These are phyloP conservation scores for Trichoderma orchidacearum DNA, from an alignment of 495 filamentous ascomycete species.

Conservation along the genomic window DNA sequence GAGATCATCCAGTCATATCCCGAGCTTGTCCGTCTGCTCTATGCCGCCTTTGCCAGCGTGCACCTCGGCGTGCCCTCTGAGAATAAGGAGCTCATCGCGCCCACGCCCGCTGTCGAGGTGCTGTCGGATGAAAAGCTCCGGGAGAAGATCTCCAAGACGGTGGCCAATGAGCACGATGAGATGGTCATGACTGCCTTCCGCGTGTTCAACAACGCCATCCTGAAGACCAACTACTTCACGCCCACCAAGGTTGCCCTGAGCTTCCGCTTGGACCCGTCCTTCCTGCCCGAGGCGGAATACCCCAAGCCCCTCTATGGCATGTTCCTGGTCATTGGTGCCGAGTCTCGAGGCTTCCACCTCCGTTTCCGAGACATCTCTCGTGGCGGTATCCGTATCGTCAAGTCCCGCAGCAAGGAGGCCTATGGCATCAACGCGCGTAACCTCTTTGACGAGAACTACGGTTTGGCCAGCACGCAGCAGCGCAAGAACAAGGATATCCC, in stretches of 20 bases:
- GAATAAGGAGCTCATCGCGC: slow-evolving; percentile 60
- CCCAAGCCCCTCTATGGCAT: slow-evolving; percentile 90
- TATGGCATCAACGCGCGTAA: slow-evolving; percentile 93
- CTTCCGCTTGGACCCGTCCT: slow-evolving; percentile 81
- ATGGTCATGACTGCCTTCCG: slow-evolving; percentile 98
- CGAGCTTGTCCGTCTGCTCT: slow-evolving; percentile 73
- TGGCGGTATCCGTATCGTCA: slow-evolving; percentile 96
- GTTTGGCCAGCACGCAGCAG: slow-evolving; percentile 94
- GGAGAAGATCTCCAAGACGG: slow-evolving; percentile 66
- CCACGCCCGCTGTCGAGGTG: slow-evolving; percentile 52
- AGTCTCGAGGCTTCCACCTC: slow-evolving; percentile 93
- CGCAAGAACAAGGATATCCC: slow-evolving; percentile 99
- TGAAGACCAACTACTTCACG: slow-evolving; percentile 99
- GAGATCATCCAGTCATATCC: slow-evolving; percentile 94
- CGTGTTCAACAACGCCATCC: slow-evolving; percentile 75
- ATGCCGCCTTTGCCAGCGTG: slow-evolving; percentile 79
- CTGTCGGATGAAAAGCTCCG: slow-evolving; percentile 68
- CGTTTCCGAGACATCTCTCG: slow-evolving; percentile 95
- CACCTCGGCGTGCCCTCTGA: slow-evolving; percentile 66
- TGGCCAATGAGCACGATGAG: slow-evolving; percentile 86
- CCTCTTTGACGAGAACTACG: slow-evolving; percentile 97
- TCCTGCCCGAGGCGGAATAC: slow-evolving; percentile 85
- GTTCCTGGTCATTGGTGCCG: slow-evolving; percentile 94
- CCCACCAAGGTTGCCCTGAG: slow-evolving; percentile 96
- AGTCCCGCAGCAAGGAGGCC: slow-evolving; percentile 85